Base-by-base conservation (phyloP, 106 monocot genomes). In the Phalaenopsis equestris region DNA sequence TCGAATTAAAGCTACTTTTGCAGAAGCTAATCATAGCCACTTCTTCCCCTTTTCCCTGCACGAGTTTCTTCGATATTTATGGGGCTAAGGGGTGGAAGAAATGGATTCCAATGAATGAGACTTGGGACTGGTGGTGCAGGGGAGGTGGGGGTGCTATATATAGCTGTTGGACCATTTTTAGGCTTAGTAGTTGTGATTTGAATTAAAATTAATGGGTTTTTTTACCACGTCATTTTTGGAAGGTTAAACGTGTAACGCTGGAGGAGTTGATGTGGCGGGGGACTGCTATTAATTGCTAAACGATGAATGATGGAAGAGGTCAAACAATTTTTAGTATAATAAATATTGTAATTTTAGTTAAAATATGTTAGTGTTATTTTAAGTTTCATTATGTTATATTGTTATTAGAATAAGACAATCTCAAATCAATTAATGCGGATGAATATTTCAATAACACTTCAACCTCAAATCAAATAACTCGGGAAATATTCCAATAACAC, bases 11-110 rank as follows among this genome's bases (percentile, higher is more conserved):
- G n/a, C 17, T 42, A 8, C 74, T n/a, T n/a, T 74, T 74, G 43
- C 43, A 74, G 43, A 45, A 74, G 42, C 74, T 42, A 19, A 74
- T 77, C 77, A 77, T 77, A 49, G 42, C 46, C 75, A 41, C 23
- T 65, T 65, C 37, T 11, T 68, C 9, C n/a, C 70, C 24, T 5
- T 67, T 67, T 67, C 8, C 7, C 10, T 67, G 8, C 6, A n/a
- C 16, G 5, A 0, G 21, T 64, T 52, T 52, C 23, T 24, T 64
- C 6, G 64, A 23, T 58, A 58, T 58, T 58, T 58, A 21, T 58
- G 58, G 18, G 5, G 23, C 6, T 30, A 1, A 64, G 5, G 61
- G 21, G 4, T 1, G 1, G 64, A 65, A 14, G 21, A 21, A 65
- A 24, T 65, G 64, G 24, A 6, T 1, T 23, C 10, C 0, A 9